phyloP scores from a whole-genome alignment of 2,329 filamentous ascomycete species.

The Penicillium occitanis region DNA sequence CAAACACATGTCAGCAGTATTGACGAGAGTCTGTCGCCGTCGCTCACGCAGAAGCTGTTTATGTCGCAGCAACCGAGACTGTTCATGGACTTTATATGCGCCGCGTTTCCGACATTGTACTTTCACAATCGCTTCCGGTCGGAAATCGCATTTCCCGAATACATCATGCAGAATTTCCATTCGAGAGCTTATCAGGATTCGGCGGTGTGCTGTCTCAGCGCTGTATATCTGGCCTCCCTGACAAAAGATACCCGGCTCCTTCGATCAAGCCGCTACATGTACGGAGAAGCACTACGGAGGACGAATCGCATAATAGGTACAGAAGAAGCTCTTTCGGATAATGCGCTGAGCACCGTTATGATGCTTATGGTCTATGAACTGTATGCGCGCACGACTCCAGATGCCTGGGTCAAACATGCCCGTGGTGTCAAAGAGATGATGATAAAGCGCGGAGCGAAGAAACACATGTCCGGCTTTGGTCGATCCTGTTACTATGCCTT shows the following conservation, averaged over 20 bases:
- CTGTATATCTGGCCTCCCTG: constrained; percentile 28
- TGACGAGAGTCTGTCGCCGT: constrained; percentile 30
- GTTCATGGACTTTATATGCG: constrained; percentile 31
- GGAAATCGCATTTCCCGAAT: constrained; percentile 32
- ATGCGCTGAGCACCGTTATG: constrained; percentile 37
- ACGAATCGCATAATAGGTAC: constrained; percentile 36
- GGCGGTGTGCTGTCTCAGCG: constrained; percentile 30
- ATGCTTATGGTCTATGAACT: constrained; percentile 40
- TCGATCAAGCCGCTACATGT: constrained; percentile 30
- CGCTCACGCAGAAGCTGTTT: constrained; percentile 30
- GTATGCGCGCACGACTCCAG: constrained; percentile 36
- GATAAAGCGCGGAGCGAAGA: constrained; percentile 34
- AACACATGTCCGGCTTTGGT: constrained; percentile 37
- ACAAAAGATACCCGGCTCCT: constrained; percentile 29
- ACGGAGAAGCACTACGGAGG: constrained; percentile 31
- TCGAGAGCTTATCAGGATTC: constrained; percentile 23
- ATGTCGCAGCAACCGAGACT: constrained; percentile 30
- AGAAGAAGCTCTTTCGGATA: constrained; percentile 32
- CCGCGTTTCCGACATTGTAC: constrained; percentile 32
- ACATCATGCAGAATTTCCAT: constrained; percentile 26
- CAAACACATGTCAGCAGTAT: constrained; percentile 21
- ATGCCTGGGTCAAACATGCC: constrained; percentile 41
- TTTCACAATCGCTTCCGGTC: constrained; percentile 31
- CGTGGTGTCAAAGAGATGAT: constrained; percentile 37
- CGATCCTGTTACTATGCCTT: constrained; percentile 37